phyloP scores from a whole-genome alignment of 495 filamentous ascomycete genomes.

The Barbatosphaeria neglecta region DNA sequence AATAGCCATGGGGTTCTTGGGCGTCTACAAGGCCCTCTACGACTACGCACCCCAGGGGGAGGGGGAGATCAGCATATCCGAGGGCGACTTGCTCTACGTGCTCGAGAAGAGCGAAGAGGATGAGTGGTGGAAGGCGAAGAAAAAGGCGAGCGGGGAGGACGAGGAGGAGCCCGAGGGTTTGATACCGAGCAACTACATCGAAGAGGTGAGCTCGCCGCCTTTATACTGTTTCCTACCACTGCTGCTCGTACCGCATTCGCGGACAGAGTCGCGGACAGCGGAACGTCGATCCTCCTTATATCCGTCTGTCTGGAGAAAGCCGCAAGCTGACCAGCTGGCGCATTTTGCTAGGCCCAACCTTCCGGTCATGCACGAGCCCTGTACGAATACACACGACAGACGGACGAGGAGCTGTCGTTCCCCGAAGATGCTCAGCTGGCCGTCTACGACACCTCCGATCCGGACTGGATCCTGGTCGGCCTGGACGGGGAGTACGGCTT shows the following conservation, averaged over 20 bases:
- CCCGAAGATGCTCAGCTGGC: slow-evolving; percentile 73
- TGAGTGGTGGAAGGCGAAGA: slow-evolving; percentile 98
- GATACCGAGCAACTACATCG: slow-evolving; percentile 90
- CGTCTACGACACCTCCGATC: slow-evolving; percentile 84
- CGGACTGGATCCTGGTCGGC: slow-evolving; percentile 93
- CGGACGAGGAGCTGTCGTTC: slow-evolving; percentile 95
- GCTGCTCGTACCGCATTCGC: slow-evolving; percentile 5
- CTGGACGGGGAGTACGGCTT: slow-evolving; percentile 82
- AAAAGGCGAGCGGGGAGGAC: slow-evolving; percentile 81
- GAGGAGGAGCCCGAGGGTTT: slow-evolving; percentile 91
- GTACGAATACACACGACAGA: slow-evolving; percentile 94
- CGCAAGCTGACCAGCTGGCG: background rate
- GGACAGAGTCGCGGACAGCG: slow-evolving; percentile 2
- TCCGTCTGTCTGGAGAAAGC: background rate
- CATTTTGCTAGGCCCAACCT: slow-evolving; percentile 52
- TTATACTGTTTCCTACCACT: background rate
- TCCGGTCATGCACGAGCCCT: slow-evolving; percentile 66
- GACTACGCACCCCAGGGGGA: slow-evolving; percentile 86
- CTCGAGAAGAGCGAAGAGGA: slow-evolving; percentile 83
- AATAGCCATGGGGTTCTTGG: slow-evolving; percentile 57
- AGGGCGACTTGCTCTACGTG: slow-evolving; percentile 87
- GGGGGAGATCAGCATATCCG: slow-evolving; percentile 73
- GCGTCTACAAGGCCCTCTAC: slow-evolving; percentile 85
- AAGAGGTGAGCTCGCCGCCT: slow-evolving; percentile 60
- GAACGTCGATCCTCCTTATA: too few relatives aligned